A percentile compares a stretch with the other conserved stretches of the same genome.
Conservation (phyloP, 345 rosid species). For the Lumnitzera littorea region DNA sequence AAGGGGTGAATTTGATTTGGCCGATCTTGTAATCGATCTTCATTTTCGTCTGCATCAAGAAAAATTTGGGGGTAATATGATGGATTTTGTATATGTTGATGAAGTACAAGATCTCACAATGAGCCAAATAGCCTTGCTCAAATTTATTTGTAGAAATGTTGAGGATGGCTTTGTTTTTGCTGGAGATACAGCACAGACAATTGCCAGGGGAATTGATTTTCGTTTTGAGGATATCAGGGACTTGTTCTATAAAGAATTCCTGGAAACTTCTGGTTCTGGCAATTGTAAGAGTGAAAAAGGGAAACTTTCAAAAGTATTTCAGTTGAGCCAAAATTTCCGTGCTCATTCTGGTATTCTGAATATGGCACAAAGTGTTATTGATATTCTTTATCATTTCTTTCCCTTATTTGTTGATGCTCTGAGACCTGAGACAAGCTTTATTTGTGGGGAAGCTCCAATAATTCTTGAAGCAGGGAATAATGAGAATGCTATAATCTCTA, state of each 20-base stretch:
- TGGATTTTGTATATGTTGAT: constrained; percentile 52
- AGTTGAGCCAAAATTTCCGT: constrained; percentile 46
- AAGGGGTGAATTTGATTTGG: constrained; percentile 43
- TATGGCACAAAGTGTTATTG: constrained; percentile 44
- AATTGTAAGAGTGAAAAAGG: constrained; percentile 22
- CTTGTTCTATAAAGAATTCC: constrained; percentile 38
- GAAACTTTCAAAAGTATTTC: constrained; percentile 23
- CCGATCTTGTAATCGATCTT: constrained; percentile 53
- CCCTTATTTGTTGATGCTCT: constrained; percentile 29
- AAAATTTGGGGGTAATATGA: constrained; percentile 19
- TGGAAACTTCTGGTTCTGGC: constrained; percentile 14
- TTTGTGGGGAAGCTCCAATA: constrained; percentile 43
- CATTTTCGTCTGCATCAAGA: constrained; percentile 27
- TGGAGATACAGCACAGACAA: constrained; percentile 46
- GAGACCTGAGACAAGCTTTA: constrained; percentile 27
- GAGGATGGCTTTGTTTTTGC: constrained; percentile 44
- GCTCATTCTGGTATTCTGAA: constrained; percentile 44
- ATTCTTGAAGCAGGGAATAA: constrained; percentile 26
- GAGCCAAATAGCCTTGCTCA: constrained; percentile 47
- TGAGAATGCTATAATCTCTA: constrained; percentile 28
- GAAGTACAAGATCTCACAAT: constrained; percentile 61
- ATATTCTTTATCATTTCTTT: constrained; percentile 38
- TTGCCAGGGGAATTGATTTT: constrained; percentile 42
- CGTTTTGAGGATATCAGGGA: constrained; percentile 42
- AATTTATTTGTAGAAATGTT: constrained; percentile 29